Evolutionary conservation across 2,329 filamentous ascomycete genomes (phyloP).

Genomic region (Botrytis medusae): DNA sequence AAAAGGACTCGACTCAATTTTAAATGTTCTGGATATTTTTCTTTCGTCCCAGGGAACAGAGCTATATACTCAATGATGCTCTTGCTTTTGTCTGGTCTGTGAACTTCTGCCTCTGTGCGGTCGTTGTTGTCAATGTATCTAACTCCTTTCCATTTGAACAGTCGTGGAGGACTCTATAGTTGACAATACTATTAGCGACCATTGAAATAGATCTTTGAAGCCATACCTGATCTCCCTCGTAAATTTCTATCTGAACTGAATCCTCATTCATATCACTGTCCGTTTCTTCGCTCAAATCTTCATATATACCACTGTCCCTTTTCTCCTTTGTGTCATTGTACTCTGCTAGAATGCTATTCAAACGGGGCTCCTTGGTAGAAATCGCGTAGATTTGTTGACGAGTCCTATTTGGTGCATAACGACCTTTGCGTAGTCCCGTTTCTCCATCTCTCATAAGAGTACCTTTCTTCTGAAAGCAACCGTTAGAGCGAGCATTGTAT

Average conservation of each 20-base stretch:
- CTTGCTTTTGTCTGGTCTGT: neutral
- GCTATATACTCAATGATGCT: neutral
- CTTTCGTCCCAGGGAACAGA: neutral
- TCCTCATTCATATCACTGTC: neutral
- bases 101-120: neutral
- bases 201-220: neutral
- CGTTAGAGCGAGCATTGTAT: neutral
- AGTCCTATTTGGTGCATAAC: neutral
- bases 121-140: neutral
- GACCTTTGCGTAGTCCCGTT: neutral
- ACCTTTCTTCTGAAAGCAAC: neutral
- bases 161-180: neutral
- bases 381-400: accelerated
- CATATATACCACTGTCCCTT: neutral
- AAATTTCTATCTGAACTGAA: neutral
- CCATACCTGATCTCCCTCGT: neutral
- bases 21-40: neutral
- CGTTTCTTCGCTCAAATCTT: too few species aligned
- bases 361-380: accelerated
- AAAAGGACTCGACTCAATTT: neutral
- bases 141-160: neutral
- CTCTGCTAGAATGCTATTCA: neutral
- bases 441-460: neutral
- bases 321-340: neutral
- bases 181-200: neutral